A percentile compares a stretch with the other conserved stretches of the same genome.
Conservation (phyloP, 1,139 yeast genomes). For the Candida tropicalis region DNA sequence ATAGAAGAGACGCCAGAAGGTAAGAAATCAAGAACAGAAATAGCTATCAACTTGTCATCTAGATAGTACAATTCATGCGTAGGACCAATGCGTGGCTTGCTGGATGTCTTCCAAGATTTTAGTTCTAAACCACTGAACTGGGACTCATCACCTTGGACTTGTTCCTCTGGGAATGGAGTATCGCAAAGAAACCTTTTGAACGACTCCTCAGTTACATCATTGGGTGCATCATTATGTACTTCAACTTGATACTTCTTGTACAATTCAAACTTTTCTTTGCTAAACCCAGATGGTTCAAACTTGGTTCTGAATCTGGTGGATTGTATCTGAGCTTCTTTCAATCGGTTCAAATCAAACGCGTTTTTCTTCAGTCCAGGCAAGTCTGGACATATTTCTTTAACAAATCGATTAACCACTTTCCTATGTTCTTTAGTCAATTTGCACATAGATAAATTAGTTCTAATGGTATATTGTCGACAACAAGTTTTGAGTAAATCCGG, state of each 20-base stretch:
- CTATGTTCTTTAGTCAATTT: constrained; percentile 67
- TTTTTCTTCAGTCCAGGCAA: constrained; percentile 16
- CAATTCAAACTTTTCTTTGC: constrained; percentile 64
- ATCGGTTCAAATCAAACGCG: constrained; percentile 21
- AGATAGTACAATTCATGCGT: constrained; percentile 77
- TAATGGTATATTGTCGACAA: constrained; percentile 80
- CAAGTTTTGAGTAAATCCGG: constrained; percentile 74
- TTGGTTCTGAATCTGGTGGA: constrained; percentile 46
- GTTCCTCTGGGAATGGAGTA: constrained; percentile 52
- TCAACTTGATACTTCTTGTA: constrained; percentile 68
- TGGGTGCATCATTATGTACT: constrained; percentile 66
- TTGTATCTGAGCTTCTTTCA: constrained; percentile 27
- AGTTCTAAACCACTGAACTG: constrained; percentile 35
- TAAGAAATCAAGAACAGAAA: constrained; percentile 76
- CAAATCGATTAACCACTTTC: constrained; percentile 64
- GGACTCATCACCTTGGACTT: constrained; percentile 24
- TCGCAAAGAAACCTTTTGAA: constrained; percentile 72
- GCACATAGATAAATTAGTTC: constrained; percentile 55
- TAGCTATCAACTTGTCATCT: constrained; percentile 65
- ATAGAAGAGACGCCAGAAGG: constrained; percentile 83
- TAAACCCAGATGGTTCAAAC: constrained; percentile 55
- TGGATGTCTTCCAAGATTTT: constrained; percentile 18
- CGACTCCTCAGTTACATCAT: constrained; percentile 44
- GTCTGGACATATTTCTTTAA: constrained; percentile 36
- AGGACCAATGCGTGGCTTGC: constrained; percentile 42